Conservation (phyloP, 2,329 filamentous ascomycete genomes). For the Nemania sp. region DNA sequence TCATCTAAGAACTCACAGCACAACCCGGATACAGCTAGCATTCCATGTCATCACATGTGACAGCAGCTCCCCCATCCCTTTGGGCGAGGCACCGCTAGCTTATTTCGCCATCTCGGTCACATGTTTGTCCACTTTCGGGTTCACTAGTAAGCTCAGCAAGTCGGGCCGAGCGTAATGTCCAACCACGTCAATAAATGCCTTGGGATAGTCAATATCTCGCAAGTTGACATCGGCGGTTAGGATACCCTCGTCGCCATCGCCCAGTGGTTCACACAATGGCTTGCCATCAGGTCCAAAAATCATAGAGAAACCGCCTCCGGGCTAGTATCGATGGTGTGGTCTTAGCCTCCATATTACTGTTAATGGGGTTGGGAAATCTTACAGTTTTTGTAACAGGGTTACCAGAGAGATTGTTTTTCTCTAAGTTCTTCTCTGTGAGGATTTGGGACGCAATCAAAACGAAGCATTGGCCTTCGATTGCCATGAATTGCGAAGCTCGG, state of each 20-base stretch:
- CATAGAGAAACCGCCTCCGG: constrained; percentile 61
- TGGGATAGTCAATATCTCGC: constrained; percentile 55
- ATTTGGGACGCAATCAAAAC: constrained; percentile 57
- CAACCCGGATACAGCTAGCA: neutral
- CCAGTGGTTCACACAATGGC: constrained; percentile 55
- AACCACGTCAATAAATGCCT: constrained; percentile 56
- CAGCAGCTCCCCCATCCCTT: constrained; percentile 3
- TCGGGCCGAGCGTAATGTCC: constrained; percentile 56
- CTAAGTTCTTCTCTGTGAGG: constrained; percentile 55
- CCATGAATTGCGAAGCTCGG: constrained; percentile 56
- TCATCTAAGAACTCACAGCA: constrained; percentile 46
- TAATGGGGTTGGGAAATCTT: constrained; percentile 33
- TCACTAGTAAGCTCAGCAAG: constrained; percentile 55
- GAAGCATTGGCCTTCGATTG: constrained; percentile 59
- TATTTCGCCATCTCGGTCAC: constrained; percentile 49
- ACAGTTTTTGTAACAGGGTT: constrained; percentile 54
- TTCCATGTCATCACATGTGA: constrained; percentile 1
- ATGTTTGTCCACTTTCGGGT: constrained; percentile 51
- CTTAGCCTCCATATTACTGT: constrained; percentile 23
- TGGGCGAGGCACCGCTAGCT: constrained; percentile 1
- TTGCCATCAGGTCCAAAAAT: constrained; percentile 66
- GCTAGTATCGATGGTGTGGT: constrained; percentile 38
- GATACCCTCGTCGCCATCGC: constrained; percentile 59
- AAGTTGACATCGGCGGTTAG: constrained; percentile 65
- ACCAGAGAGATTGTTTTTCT: constrained; percentile 55